These are phyloP conservation scores for Aspergillus wentii DNA, from an alignment of 495 filamentous ascomycete species.

Conservation along the genomic window DNA sequence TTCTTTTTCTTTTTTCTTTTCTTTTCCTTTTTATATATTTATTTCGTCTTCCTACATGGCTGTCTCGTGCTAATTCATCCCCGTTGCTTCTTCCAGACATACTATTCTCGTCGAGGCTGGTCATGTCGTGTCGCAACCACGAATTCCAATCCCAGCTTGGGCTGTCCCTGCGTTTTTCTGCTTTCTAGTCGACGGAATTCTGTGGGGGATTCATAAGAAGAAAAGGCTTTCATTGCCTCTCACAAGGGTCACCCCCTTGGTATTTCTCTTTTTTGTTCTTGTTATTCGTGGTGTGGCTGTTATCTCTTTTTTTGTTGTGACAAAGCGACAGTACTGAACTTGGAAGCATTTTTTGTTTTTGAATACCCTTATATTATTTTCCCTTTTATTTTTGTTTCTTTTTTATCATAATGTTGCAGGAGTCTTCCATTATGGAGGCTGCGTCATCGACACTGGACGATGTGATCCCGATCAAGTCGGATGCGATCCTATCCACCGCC, in stretches of 20 bases:
- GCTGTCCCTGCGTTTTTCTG: constrained; percentile 13
- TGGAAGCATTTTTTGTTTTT: too few species aligned
- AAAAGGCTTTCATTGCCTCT: background rate
- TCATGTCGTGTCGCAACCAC: constrained; percentile 30
- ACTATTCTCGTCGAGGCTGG: constrained; percentile 9
- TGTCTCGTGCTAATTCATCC: constrained; percentile 3
- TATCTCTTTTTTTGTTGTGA: too few species aligned
- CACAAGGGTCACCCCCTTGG: background rate
- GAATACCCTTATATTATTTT: too few species aligned
- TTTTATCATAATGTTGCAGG: too few species aligned
- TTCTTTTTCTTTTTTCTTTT: background rate
- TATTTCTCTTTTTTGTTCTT: background rate
- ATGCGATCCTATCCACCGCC: constrained; percentile 2
- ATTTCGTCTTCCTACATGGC: too few species aligned
- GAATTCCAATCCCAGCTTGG: constrained; percentile 23
- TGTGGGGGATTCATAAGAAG: constrained; percentile 1
- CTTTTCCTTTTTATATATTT: constrained; percentile 1
- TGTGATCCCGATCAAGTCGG: constrained; percentile 5
- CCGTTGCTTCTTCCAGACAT: constrained; percentile 5
- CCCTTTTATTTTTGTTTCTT: too few species aligned
- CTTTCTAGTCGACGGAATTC: constrained; percentile 5
- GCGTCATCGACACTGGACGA: constrained; percentile 6
- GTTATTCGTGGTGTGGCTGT: too few species aligned
- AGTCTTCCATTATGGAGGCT: constrained; percentile 10
- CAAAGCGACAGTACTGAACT: too few species aligned